Evolutionary conservation across 75 land plant species (phyloP).

Genomic region (Ceratopteris richardii): DNA sequence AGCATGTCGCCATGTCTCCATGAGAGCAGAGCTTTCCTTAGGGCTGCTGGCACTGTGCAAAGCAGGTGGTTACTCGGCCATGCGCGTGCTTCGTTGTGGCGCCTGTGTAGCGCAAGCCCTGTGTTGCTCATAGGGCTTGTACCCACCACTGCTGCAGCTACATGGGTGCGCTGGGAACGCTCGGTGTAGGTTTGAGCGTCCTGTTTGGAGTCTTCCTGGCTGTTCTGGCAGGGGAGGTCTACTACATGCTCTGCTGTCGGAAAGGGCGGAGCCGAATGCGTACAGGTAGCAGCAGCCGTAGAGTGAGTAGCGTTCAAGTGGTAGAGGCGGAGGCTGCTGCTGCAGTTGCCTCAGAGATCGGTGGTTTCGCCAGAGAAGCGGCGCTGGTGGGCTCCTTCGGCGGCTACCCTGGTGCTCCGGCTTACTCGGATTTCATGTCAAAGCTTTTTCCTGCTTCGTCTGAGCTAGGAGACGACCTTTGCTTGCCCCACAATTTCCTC

Average conservation of each 20-base stretch:
- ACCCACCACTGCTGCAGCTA: no score
- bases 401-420: not conserved
- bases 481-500: not conserved
- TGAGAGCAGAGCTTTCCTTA: no score
- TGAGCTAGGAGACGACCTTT: not conserved
- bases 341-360: no score
- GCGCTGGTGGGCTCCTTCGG: slow-evolving; percentile 5
- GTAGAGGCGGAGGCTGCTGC: no score
- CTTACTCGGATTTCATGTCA: not conserved
- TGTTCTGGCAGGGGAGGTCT: slow-evolving; percentile 7
- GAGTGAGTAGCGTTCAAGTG: no score
- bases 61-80: no score
- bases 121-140: no score
- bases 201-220: slow-evolving; percentile 11
- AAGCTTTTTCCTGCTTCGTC: not conserved
- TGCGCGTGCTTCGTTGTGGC: no score
- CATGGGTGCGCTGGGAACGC: slow-evolving; percentile 13
- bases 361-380: not conserved
- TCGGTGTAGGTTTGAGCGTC: slow-evolving; percentile 9
- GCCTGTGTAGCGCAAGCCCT: no score
- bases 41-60: no score
- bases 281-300: not conserved
- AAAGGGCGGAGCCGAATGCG: not conserved
- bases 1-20: no score
- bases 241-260: slow-evolving; percentile 7